Base-by-base conservation (phyloP, 176 grass and related monocot genomes). In the Elaeis guineensis region DNA sequence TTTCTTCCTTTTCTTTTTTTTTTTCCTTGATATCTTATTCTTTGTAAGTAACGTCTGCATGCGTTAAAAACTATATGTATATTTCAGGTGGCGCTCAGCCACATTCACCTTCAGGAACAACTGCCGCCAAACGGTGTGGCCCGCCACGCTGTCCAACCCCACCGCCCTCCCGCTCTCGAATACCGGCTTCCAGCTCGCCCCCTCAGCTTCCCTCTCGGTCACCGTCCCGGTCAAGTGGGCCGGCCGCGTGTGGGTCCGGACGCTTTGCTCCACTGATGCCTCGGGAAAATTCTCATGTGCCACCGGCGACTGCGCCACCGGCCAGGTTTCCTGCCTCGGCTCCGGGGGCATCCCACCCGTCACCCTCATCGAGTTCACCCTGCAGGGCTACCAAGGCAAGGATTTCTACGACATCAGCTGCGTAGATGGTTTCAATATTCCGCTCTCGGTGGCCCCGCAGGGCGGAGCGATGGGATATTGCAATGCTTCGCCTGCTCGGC, bases 401-500 rank as follows among this genome's bases (percentile, higher is more conserved):
- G 86, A 84, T 65, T 81, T 84, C 60, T 89, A 81, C 66, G 77
- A 89, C 66, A 16, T 89, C 1, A 84, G 81, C 77, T 81, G 75
- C 57, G 77, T 89, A 0, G 86, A 89, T 52, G 81, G 86, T 17
- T 89, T 89, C 65, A 85, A 89, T 49, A 39, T 89, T 18, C 86
- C 86, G 1, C 2, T 89, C 54, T 59, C 54, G 49, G 69, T 89
- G 50, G 14, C 35, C 5, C 72, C 44, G 39, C 64, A 39, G 35
- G 51, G 64, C 19, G 71, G 3, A 4, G 1, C 62, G 28, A 30
- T 5, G 16, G 24, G 12, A 0, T 84, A 30, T 6, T 30, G 86
- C 73, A 17, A 0, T 59, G 17, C 49, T 12, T 60, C 16, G n/a
- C 80, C 17, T 89, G 80, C 50, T 9, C 69, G 3, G 44, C 69